A percentile compares a stretch with the other conserved stretches of the same genome.
These are phyloP conservation scores for Xylogone sp. DNA, from an alignment of 2,329 filamentous ascomycete genomes.

Conservation along the genomic window DNA sequence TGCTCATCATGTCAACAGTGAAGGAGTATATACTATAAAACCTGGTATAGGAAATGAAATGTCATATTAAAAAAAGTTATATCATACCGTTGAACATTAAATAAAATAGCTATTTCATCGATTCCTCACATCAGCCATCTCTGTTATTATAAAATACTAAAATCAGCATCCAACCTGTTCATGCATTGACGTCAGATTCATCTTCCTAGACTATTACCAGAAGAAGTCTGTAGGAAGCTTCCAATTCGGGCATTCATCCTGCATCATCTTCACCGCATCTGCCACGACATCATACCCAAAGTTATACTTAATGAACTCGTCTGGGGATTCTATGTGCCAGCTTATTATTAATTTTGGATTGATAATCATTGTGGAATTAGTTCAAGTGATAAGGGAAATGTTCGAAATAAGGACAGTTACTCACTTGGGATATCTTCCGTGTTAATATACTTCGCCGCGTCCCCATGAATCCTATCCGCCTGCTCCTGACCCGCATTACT, in stretches of 20 bases:
- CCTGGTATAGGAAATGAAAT: too few species aligned
- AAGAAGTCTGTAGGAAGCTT: conserved; percentile 15
- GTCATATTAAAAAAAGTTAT: too few species aligned
- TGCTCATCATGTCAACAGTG: too few species aligned
- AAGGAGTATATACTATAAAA: too few species aligned
- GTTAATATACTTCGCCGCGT: conserved; percentile 22
- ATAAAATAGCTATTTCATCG: too few species aligned
- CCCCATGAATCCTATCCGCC: conserved; percentile 21
- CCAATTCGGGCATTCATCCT: conserved; percentile 10
- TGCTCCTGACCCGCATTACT: conserved; percentile 34
- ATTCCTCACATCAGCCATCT: too few species aligned
- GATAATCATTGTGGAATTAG: too few species aligned
- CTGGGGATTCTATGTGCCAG: conserved; percentile 15
- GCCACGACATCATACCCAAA: conserved; percentile 25
- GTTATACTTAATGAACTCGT: conserved; percentile 22
- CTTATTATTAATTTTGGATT: neutral
- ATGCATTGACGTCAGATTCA: conserved; percentile 11
- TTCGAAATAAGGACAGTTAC: too few species aligned
- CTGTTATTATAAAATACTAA: too few species aligned
- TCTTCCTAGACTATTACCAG: conserved; percentile 8
- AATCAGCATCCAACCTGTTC: too few species aligned
- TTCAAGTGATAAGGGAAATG: too few species aligned
- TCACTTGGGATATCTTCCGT: conserved; percentile 29
- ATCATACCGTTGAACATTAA: too few species aligned
- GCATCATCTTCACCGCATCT: conserved; percentile 11